Evolutionary conservation across 192 early-diverging fungal species (phyloP).

Genomic region (Funneliformis mosseae): DNA sequence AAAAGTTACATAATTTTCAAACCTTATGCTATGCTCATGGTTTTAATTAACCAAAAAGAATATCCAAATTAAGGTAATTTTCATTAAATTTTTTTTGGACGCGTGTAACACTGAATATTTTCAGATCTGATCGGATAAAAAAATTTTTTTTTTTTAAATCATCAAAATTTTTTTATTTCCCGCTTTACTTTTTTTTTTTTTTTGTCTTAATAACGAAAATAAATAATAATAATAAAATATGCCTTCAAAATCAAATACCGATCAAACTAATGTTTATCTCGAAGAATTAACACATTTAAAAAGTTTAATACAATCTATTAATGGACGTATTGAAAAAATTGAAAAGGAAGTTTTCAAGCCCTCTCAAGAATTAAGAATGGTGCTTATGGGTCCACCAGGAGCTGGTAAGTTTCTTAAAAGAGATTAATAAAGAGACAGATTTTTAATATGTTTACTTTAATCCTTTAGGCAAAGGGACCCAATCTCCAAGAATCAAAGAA

Average conservation of each 20-base stretch:
- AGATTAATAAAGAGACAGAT: not conserved
- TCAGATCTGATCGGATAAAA: too few species aligned
- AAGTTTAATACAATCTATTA: not conserved
- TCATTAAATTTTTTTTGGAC: too few species aligned
- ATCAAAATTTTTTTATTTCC: too few species aligned
- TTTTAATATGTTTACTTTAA: conserved; percentile 8
- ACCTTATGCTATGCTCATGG: too few species aligned
- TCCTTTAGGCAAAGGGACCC: conserved; percentile 81
- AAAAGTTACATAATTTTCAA: too few species aligned
- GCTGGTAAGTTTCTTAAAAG: conserved; percentile 60
- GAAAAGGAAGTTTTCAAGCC: conserved; percentile 18
- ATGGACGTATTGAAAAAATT: conserved; percentile 34
- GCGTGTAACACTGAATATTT: too few species aligned
- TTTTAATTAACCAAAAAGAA: too few species aligned
- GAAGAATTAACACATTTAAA: conserved; percentile 16
- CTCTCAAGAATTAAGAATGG: conserved; percentile 60
- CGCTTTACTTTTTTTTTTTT: too few species aligned
- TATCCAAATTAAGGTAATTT: too few species aligned
- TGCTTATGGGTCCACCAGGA: conserved; percentile 93
- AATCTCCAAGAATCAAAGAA: conserved; percentile 96
- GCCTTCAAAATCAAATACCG: not conserved
- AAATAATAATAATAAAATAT: not conserved
- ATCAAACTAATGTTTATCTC: not conserved
- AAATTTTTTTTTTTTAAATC: too few species aligned
- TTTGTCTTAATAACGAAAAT: not conserved